Evolutionary conservation across 108 stramenopile genomes (phyloP).

Genomic region (Nitzschia sp.): DNA sequence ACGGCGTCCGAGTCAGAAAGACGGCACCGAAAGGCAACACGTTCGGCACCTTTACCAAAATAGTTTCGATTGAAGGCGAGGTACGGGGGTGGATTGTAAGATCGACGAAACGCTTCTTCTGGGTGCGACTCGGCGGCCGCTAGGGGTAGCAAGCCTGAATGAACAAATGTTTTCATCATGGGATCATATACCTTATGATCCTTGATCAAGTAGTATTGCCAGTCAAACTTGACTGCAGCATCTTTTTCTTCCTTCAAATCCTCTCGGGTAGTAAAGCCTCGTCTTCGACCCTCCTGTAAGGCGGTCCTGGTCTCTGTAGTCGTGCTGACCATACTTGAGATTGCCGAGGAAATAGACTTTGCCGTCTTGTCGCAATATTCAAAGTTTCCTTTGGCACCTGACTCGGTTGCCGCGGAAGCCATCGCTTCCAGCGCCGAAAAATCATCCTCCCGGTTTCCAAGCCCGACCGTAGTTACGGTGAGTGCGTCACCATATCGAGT

Average conservation of each 20-base stretch:
- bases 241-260: slow-evolving; percentile 25
- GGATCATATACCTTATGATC: slow-evolving; percentile 37
- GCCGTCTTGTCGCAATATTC: slow-evolving; percentile 49
- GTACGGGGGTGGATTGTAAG: not conserved
- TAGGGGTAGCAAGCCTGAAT: slow-evolving; percentile 4
- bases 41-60: slow-evolving; percentile 38
- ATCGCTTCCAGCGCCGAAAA: slow-evolving; percentile 49
- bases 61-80: slow-evolving; percentile 12
- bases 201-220: slow-evolving; percentile 34
- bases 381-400: slow-evolving; percentile 34
- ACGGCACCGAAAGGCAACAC: slow-evolving; percentile 45
- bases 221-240: slow-evolving; percentile 27
- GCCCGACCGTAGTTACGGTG: slow-evolving; percentile 43
- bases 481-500: slow-evolving; percentile 44
- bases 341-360: slow-evolving; percentile 39
- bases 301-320: slow-evolving; percentile 40
- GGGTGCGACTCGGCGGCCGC: not conserved
- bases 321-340: slow-evolving; percentile 47
- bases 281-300: slow-evolving; percentile 28
- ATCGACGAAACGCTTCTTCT: not conserved
- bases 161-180: not conserved
- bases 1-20: slow-evolving; percentile 25
- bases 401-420: slow-evolving; percentile 34
- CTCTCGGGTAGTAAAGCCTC: not conserved
- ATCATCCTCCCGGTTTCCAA: slow-evolving; percentile 26